Evolutionary conservation across 805 yeast genomes (phyloP).

Genomic region (Grigorovia humatica): DNA sequence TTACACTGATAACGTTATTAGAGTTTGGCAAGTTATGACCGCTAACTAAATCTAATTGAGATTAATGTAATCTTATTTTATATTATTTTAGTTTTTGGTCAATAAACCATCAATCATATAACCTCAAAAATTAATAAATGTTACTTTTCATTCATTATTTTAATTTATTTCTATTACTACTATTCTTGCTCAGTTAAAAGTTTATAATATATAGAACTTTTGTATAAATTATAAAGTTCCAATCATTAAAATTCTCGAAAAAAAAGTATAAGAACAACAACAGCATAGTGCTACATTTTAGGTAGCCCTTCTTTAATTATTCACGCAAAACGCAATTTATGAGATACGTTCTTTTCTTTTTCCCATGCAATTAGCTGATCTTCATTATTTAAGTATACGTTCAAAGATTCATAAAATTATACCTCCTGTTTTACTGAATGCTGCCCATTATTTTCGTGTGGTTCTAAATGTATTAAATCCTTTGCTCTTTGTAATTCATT

Average conservation of each 20-base stretch:
- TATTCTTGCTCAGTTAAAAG: conserved; percentile 3
- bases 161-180: neutral
- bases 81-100: conserved; percentile 1
- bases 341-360: neutral
- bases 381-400: no score
- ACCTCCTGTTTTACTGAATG: neutral
- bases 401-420: neutral
- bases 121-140: neutral
- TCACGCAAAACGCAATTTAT: no score
- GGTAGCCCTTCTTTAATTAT: no score
- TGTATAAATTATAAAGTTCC: neutral
- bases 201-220: neutral
- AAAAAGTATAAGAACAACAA: no score
- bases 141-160: neutral
- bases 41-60: conserved; percentile 21
- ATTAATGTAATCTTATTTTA: conserved; percentile 1
- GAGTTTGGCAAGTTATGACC: conserved; percentile 99
- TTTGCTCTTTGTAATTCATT: conserved; percentile 44
- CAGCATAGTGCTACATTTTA: no score
- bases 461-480: conserved; percentile 5
- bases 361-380: no score
- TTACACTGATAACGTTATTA: conserved; percentile 98
- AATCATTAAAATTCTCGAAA: neutral
- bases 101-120: neutral
- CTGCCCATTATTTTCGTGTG: neutral